Base-by-base conservation (phyloP, 2,329 filamentous ascomycete genomes). In the Penicillium sp. region DNA sequence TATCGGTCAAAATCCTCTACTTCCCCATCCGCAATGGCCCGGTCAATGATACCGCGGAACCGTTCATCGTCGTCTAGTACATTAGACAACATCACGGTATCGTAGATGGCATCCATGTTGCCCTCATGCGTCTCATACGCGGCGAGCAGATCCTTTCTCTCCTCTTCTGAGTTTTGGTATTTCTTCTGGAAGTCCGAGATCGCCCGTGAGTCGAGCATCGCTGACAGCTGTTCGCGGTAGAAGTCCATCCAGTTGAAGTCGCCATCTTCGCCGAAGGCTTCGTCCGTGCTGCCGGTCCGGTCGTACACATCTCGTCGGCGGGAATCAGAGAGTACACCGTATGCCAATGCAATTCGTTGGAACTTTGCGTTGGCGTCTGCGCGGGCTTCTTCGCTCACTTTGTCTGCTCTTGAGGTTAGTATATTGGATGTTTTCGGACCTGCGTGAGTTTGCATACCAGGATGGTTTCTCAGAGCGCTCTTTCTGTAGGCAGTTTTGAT, bases 401-500 rank as follows among this genome's bases (percentile, higher is more conserved):
- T 95, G 77, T 95, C 89, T 85, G 24, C 42, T 29, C 21, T 17
- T 17, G 44, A 61, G 22, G 64, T 64, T 44, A 54, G 51, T 8
- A 40, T 24, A 21, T 43, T 39, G 24, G 33, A 9, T 53, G 62
- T 33, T 61, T 33, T 26, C n/a, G 15, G 9, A 12, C 6, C 8
- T 31, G 12, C 17, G 22, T 24, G 40, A 28, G 9, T 24, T 19
- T 44, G 5, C 71, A 60, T 78, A 91, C 85, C 85, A 60, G 87
- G 87, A 62, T 98, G 93, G 61, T 90, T 80, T 68, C 83, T 89
- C 52, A 98, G 76, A 3, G 93, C 93, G 44, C 85, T 82, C 67
- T 94, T 95, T 64, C 88, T 86, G 74, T 98, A 98, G 17, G 91
- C 88, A 17, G 81, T 82, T 68, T 94, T 96, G 72, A 98, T 80